Evolutionary conservation across 768 basidiomycete species (phyloP).

Genomic region (Pisolithus tinctorius): DNA sequence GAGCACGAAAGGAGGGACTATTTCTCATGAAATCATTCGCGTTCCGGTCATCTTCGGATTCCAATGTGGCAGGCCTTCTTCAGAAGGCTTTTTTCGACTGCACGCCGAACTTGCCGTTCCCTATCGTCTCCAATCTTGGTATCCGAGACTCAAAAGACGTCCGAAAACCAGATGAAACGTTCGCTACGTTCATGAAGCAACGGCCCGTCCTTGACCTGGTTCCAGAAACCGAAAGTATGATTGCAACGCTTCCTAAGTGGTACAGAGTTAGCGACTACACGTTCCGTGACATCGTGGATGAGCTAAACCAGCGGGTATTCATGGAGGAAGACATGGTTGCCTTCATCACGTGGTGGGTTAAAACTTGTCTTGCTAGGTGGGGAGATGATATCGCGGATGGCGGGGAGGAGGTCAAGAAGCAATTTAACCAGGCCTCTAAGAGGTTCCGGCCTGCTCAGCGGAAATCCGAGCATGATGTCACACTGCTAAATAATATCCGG

Average conservation of each 20-base stretch:
- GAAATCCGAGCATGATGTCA: slow-evolving; percentile 22
- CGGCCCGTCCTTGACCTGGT: slow-evolving; percentile 52
- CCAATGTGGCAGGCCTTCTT: slow-evolving; percentile 60
- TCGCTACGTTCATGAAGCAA: slow-evolving; percentile 65
- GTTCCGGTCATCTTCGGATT: slow-evolving; percentile 74
- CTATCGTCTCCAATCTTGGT: slow-evolving; percentile 73
- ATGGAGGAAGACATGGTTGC: slow-evolving; percentile 64
- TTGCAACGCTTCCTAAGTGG: slow-evolving; percentile 51
- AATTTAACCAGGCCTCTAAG: background rate
- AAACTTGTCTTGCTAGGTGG: slow-evolving; percentile 9
- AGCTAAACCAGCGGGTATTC: slow-evolving; percentile 62
- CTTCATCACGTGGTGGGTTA: slow-evolving; percentile 80
- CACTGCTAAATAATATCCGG: slow-evolving; percentile 56
- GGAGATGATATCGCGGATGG: slow-evolving; percentile 6
- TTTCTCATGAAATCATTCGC: slow-evolving; percentile 85
- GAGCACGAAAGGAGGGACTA: slow-evolving; percentile 31
- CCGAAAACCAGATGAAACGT: slow-evolving; percentile 60
- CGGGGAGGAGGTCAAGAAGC: slow-evolving; percentile 29
- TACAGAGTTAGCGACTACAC: slow-evolving; percentile 64
- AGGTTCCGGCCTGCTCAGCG: slow-evolving; percentile 1
- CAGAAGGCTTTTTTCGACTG: slow-evolving; percentile 74
- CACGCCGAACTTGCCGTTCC: slow-evolving; percentile 41
- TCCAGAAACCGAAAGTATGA: slow-evolving; percentile 40
- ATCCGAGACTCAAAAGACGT: slow-evolving; percentile 60
- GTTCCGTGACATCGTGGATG: slow-evolving; percentile 71